Conservation (phyloP, 2,329 filamentous ascomycete species). For the Fusarium sp. region DNA sequence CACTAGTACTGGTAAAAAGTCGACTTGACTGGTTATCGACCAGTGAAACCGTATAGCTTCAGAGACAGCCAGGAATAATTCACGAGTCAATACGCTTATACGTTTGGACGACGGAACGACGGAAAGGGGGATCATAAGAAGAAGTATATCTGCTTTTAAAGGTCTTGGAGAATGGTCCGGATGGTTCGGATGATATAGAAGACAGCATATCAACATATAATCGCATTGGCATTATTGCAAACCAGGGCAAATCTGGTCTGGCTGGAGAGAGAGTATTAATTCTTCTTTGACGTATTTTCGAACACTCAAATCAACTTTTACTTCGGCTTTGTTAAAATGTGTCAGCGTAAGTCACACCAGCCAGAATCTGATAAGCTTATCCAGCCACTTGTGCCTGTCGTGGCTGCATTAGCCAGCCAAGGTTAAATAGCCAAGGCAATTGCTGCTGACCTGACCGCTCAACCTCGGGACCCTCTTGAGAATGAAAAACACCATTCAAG, state of each 20-base stretch:
- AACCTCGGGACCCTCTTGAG: not conserved
- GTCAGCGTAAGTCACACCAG: not conserved
- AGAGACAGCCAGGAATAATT: not conserved
- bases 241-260: not conserved
- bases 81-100: not conserved
- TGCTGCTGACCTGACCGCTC: not conserved
- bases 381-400: not conserved
- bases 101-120: fast-evolving
- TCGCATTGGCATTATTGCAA: not conserved
- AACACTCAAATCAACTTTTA: fast-evolving
- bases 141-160: not conserved
- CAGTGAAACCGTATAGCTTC: too few relatives aligned
- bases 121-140: too few relatives aligned
- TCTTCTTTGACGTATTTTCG: too few relatives aligned
- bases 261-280: not conserved
- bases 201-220: not conserved
- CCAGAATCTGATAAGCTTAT: not conserved
- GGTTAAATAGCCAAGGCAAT: not conserved
- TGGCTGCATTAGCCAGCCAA: not conserved
- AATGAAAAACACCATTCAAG: not conserved
- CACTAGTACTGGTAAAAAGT: too few relatives aligned
- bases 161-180: not conserved
- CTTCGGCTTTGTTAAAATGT: not conserved
- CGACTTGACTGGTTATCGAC: too few relatives aligned
- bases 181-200: not conserved